Base-by-base conservation (phyloP, 2,329 filamentous ascomycete species). In the Colletotrichum chlorophyti region DNA sequence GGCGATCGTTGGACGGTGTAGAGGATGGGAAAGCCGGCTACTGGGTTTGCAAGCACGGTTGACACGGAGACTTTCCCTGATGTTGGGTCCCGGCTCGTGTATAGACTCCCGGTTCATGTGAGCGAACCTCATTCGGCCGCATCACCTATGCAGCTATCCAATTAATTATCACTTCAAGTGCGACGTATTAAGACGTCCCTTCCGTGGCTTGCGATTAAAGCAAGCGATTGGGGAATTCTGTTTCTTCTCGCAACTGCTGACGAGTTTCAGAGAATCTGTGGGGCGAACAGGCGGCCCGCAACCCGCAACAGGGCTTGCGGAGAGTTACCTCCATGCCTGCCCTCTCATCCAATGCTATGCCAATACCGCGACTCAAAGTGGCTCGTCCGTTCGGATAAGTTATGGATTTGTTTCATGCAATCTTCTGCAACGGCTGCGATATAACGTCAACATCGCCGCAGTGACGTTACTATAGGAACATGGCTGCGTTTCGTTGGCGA, bases 11-110 rank as follows among this genome's bases (percentile, higher is more conserved):
- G 5, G 51, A 42, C 11, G 31, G 12, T 2, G 38, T 26, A 15
- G 24, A 41, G 19, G 15, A 35, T 11, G 9, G 26, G 8, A 55
- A 37, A 27, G 58, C 41, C 2, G 60, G 60, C 26, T 62, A 62
- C 41, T 62, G 60, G 60, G 42, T 62, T n/a, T 61, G 52, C 42
- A 57, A 58, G 52, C 46, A 53, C 38, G 52, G 57, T 19, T 62
- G 38, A 61, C 9, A 19, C 26, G 15, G 37, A 43, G 8, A 24
- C 1, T 2, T n/a, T 19, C 24, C n/a, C 15, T 23, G 24, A 26
- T 21, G 11, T 31, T 17, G n/a, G 8, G 23, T 31, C 35, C 27
- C 23, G 43, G 51, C 49, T 49, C 26, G 15, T 48, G 23, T 41
- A 50, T 24, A 27, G 55, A 42, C 27, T n/a, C 35, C 50, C 31